Evolutionary conservation across 192 early-diverging fungal species (phyloP).

Genomic region (Allomyces macrogynus): DNA sequence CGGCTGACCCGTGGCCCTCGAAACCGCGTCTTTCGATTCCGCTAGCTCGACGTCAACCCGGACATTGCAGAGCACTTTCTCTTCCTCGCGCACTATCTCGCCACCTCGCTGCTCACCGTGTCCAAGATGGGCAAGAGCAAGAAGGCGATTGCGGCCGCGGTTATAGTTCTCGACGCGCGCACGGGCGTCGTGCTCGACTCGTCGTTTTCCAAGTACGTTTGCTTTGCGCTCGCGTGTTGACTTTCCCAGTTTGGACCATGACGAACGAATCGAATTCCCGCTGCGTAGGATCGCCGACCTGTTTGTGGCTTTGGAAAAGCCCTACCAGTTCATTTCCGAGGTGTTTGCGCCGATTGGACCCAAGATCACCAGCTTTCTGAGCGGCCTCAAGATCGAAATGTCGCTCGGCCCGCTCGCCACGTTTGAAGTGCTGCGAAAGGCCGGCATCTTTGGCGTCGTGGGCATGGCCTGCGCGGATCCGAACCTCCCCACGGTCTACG

Average conservation of each 20-base stretch:
- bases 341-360: not conserved
- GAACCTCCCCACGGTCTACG: not conserved
- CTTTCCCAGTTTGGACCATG: too few species aligned
- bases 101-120: not conserved
- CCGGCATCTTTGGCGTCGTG: not conserved
- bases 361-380: not conserved
- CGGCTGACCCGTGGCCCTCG: too few species aligned
- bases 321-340: not conserved
- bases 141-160: not conserved
- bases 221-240: too few species aligned
- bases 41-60: not conserved
- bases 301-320: not conserved
- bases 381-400: not conserved
- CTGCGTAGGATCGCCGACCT: not conserved
- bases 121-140: not conserved
- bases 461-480: not conserved
- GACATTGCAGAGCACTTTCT: not conserved
- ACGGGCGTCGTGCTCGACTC: not conserved
- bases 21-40: too few species aligned
- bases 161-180: not conserved
- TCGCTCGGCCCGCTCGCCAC: not conserved
- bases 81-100: not conserved
- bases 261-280: too few species aligned
- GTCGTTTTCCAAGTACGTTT: not conserved
- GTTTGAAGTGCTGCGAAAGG: not conserved